These are phyloP conservation scores for Candida sp. DNA, from an alignment of 1,139 yeast species.

Conservation along the genomic window DNA sequence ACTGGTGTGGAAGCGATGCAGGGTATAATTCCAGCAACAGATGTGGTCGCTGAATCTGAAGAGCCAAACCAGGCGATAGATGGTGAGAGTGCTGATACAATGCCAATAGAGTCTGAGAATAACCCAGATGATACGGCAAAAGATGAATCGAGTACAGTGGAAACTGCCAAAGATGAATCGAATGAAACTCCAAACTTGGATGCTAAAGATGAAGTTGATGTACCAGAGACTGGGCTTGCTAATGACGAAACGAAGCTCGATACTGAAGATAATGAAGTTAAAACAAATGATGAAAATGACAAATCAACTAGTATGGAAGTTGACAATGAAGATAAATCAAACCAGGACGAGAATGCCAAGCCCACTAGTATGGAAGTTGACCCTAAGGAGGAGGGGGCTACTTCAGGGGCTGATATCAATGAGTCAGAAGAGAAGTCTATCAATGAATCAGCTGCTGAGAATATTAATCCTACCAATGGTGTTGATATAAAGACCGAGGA, in stretches of 20 bases:
- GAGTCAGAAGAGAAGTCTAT: too few species aligned
- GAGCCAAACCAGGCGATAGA: not conserved
- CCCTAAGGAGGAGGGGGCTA: constrained; percentile 1
- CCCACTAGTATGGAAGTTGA: not conserved
- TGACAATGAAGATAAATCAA: constrained; percentile 2
- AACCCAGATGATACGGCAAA: not conserved
- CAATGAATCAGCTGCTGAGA: too few species aligned
- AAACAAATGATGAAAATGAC: not conserved
- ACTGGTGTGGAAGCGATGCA: too few species aligned
- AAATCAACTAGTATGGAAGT: not conserved
- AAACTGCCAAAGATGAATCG: too few species aligned
- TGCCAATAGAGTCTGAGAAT: not conserved
- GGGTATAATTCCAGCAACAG: too few species aligned
- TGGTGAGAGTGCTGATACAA: not conserved
- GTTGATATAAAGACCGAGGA: not conserved
- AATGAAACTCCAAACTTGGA: not conserved
- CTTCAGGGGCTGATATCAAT: too few species aligned
- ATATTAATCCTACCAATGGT: too few species aligned
- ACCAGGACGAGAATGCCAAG: not conserved
- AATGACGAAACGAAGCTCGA: constrained; percentile 8
- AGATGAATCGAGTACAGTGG: too few species aligned
- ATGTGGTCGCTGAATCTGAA: too few species aligned
- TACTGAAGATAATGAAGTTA: not conserved
- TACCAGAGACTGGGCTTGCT: not conserved
- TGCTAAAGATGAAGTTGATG: not conserved